These are phyloP conservation scores for Podaxis pistillaris DNA, from an alignment of 768 basidiomycete species.

Conservation along the genomic window DNA sequence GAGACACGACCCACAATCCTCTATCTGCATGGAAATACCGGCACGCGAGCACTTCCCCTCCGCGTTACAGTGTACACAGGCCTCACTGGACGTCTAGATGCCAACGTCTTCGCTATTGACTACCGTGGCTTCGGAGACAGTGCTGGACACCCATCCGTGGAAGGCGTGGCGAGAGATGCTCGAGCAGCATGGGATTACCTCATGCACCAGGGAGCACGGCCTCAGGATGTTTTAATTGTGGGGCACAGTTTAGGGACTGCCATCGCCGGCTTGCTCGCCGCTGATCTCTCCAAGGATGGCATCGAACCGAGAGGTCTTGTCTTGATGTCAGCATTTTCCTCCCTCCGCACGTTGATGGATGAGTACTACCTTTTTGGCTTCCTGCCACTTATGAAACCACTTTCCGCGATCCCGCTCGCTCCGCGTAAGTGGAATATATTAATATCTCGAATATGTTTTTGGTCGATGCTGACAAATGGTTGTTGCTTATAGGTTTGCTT, in stretches of 20 bases:
- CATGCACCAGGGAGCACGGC: constrained; percentile 43
- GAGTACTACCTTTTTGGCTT: constrained; percentile 63
- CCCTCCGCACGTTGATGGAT: constrained; percentile 57
- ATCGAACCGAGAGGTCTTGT: constrained; percentile 37
- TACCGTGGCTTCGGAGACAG: constrained; percentile 80
- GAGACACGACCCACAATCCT: constrained; percentile 53
- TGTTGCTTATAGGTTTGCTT: constrained; percentile 42
- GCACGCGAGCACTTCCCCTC: constrained; percentile 50
- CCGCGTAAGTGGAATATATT: constrained; percentile 48
- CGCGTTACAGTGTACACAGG: constrained; percentile 52
- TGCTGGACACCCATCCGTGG: constrained; percentile 56
- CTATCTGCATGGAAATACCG: constrained; percentile 76
- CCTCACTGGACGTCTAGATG: constrained; percentile 48
- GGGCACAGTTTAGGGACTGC: constrained; percentile 82
- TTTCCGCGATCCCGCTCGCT: constrained; percentile 59
- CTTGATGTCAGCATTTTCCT: constrained; percentile 46
- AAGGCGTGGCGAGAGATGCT: constrained; percentile 60
- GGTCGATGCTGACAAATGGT: constrained; percentile 1
- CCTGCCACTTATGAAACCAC: constrained; percentile 70
- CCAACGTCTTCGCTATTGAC: constrained; percentile 67
- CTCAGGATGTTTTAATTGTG: constrained; percentile 55
- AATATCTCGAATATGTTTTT: neutral
- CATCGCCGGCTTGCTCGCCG: constrained; percentile 47
- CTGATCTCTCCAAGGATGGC: constrained; percentile 44
- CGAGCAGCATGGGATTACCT: constrained; percentile 66